Evolutionary conservation across 371 early-diverging fungal genomes (phyloP), one percentile per base, ranked within the genome.

Genomic region (Caulochytrium protostelioides): DNA sequence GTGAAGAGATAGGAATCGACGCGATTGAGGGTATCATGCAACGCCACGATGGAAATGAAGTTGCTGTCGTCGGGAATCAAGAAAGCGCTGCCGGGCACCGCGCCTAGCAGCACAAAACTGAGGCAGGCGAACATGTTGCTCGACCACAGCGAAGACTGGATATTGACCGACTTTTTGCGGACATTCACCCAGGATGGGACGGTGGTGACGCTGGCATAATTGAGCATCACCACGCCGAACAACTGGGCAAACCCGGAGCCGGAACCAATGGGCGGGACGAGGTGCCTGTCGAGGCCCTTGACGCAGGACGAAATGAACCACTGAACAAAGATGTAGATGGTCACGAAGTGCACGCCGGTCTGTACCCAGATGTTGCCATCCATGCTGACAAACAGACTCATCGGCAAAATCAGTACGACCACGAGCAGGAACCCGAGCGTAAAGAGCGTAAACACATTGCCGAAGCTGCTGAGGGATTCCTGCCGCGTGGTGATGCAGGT

Each of bases 131-230:
- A n/a, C n/a, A n/a, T n/a, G n/a, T n/a, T n/a, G n/a, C n/a, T n/a
- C n/a, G n/a, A 47, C 43, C 60, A 54, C 16, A 72, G 43, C 2
- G 59, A 52, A 33, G 44, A 56, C 41, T 65, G 62, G 34, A 72
- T 65, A 9, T 56, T 55, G 4, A 70, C 70, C 18, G 42, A 41
- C 12, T 63, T 59, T 25, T 49, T 43, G 29, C 64, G 42, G 10
- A 57, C 59, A 21, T 72, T 72, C 6, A 70, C 62, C 69, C 69
- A 66, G 6, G 65, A 65, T 1, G 72, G 72, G 22, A 71, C 59
- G 2, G 68, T 69, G 0, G 65, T 69, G 15, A 70, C 64, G 30
- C 59, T 71, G 24, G 66, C 62, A 30, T 59, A 70, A 30, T 72
- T 72, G 38, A 70, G 69, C 1, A 72, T 51, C 3, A 66, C 62